Evolutionary conservation across 2,329 filamentous ascomycete genomes (phyloP).

Genomic region (Monilinia fructicola): DNA sequence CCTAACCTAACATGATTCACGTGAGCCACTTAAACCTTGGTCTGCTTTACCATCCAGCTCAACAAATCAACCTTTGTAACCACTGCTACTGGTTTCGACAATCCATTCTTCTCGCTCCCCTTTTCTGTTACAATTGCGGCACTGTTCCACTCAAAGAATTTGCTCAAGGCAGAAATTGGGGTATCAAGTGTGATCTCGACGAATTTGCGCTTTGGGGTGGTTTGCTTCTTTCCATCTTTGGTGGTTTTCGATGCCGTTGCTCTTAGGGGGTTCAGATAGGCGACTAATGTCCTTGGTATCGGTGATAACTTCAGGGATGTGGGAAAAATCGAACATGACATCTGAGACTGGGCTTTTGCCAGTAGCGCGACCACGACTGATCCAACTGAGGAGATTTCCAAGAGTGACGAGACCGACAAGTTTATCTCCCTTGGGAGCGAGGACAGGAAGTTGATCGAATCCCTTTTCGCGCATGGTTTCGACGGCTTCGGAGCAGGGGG

Average conservation of each 20-base stretch:
- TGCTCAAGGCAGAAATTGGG: conserved; percentile 75
- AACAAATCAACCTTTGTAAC: conserved; percentile 96
- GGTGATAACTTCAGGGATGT: conserved; percentile 85
- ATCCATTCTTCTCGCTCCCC: conserved; percentile 48
- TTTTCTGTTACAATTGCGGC: conserved; percentile 91
- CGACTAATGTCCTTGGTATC: conserved; percentile 67
- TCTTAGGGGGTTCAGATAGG: conserved; percentile 38
- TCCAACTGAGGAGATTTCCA: conserved; percentile 88
- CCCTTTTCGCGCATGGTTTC: conserved; percentile 98
- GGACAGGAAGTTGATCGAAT: conserved; percentile 95
- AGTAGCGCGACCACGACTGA: conserved; percentile 78
- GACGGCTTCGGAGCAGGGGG: conserved; percentile 80
- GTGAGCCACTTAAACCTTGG: conserved; percentile 37
- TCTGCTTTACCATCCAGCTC: conserved; percentile 81
- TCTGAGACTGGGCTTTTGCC: conserved; percentile 73
- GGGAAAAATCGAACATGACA: conserved; percentile 96
- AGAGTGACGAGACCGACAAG: conserved; percentile 93
- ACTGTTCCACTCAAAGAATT: conserved; percentile 98
- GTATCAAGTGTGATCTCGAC: conserved; percentile 94
- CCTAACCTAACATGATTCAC: neutral
- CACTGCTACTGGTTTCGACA: conserved; percentile 78
- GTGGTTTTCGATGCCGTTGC: conserved; percentile 33
- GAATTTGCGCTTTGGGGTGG: conserved; percentile 65
- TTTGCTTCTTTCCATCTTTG: conserved; percentile 42
- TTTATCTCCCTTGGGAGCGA: conserved; percentile 64